A percentile compares a stretch with the other conserved stretches of the same genome.
Conservation (phyloP, 768 basidiomycete genomes). For the Amanita rubescens region DNA sequence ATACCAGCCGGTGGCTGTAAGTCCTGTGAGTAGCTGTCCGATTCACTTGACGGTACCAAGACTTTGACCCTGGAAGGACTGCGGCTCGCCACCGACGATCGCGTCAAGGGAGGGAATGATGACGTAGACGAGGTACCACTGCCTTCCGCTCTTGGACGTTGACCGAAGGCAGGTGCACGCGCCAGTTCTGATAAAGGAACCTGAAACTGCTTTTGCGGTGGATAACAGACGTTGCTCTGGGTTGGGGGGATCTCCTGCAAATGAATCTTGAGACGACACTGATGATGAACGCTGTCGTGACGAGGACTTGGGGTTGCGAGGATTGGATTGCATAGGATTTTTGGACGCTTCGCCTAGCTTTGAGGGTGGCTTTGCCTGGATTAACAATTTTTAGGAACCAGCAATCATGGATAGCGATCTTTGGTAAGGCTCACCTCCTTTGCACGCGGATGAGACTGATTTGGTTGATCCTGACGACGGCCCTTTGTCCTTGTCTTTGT, state of each 20-base stretch:
- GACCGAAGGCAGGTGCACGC: not conserved
- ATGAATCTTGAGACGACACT: constrained; percentile 52
- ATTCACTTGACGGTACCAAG: not conserved
- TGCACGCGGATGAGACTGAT: constrained; percentile 9
- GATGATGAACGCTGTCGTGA: constrained; percentile 8
- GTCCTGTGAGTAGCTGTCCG: not conserved
- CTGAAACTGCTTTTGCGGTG: constrained; percentile 40
- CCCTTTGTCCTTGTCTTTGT: constrained; percentile 3
- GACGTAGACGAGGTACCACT: constrained; percentile 1
- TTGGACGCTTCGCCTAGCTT: not conserved
- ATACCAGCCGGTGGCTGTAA: not conserved
- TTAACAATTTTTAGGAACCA: not conserved
- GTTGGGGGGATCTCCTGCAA: constrained; percentile 46
- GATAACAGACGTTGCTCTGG: constrained; percentile 39
- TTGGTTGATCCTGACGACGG: constrained; percentile 4
- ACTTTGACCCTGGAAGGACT: not conserved
- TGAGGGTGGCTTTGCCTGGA: not conserved
- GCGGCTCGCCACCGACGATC: not conserved
- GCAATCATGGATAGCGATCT: not conserved
- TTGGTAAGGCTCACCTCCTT: constrained; percentile 1
- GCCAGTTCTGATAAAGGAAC: constrained; percentile 53
- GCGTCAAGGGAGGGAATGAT: not conserved
- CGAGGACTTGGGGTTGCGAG: not conserved
- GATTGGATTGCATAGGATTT: not conserved
- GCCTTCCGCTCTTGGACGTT: constrained; percentile 14